Evolutionary conservation across 2,329 filamentous ascomycete species (phyloP).

Genomic region (Fusarium transvaalense): DNA sequence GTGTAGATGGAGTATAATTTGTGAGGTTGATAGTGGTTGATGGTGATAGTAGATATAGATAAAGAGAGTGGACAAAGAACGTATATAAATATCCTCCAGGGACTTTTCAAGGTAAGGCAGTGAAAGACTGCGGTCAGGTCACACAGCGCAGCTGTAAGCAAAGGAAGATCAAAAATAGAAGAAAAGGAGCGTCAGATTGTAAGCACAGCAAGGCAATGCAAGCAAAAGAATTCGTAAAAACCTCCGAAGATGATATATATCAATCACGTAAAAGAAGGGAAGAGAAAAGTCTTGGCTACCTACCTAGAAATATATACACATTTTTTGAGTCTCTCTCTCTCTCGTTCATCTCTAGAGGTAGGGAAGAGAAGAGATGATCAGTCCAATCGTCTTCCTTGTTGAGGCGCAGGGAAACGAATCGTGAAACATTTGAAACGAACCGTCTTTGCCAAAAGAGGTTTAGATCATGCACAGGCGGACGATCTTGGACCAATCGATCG

Average conservation of each 20-base stretch:
- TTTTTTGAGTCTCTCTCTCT: not conserved
- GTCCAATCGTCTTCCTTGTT: constrained; percentile 17
- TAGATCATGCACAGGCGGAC: not conserved
- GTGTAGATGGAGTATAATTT: not conserved
- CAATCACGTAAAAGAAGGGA: not conserved
- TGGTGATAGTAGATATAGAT: not conserved
- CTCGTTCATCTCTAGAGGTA: too few relatives aligned
- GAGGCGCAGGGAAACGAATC: constrained; percentile 21
- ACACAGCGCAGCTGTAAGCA: constrained; percentile 5
- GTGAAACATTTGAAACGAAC: constrained; percentile 21
- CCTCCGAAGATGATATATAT: not conserved
- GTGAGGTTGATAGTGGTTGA: not conserved
- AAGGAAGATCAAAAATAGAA: constrained; percentile 6
- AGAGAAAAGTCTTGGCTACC: not conserved
- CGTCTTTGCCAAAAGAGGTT: not conserved
- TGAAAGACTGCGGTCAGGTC: constrained; percentile 6
- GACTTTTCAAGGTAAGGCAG: constrained; percentile 9
- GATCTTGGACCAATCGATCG: constrained; percentile 17
- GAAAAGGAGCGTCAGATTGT: constrained; percentile 9
- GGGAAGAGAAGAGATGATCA: not conserved
- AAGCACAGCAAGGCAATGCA: constrained; percentile 1
- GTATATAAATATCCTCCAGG: constrained; percentile 29
- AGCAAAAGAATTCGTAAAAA: not conserved
- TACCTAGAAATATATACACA: constrained; percentile 4
- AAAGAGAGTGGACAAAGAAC: not conserved